Evolutionary conservation across 257 asterid species (phyloP), one percentile per base, ranked within the genome.

Genomic region (Anisodus acutangulus): DNA sequence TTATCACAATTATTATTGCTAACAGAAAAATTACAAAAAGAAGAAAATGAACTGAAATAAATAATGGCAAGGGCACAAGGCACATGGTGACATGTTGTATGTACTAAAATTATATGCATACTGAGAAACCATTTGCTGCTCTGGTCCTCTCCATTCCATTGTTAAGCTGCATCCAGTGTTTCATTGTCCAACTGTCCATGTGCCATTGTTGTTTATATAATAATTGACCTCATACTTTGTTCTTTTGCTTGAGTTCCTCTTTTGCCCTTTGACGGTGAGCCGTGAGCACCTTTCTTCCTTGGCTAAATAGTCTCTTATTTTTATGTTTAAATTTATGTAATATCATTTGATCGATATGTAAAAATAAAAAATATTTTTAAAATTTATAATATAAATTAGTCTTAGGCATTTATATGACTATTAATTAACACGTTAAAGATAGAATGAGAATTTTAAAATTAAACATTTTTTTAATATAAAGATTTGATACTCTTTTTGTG

Each of bases 111-210:
- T 6, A 51, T 26, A 31, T 13, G 64, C 49, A 76, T 0, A 51
- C 80, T 49, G 62, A 47, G 37, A 22, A 78, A 53, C 49, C 64
- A 26, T 78, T 26, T 78, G 63, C 15, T 76, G 63, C 22, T 53
- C 26, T 76, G 26, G 15, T 53, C 45, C 72, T 66, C 31, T 35
- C 72, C 72, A 66, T 3, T 26, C 81, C 81, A 64, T 53, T 13
- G 81, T 76, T 76, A 26, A 51, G 81, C 64, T 76, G 64, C 81
- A 51, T 74, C 76, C 70, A 53, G 6, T n/a, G 64, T 63, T 35
- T 15, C 60, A 68, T 47, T 37, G 53, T 76, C 85, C 76, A 60
- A 64, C 78, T 53, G 54, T 58, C 81, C 81, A 78, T 78, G 81
- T 78, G 64, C n/a, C 15, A 26, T 78, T 78, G 81, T 78, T 78